Conservation (phyloP, 1,284 basidiomycete species). For the Xerocomus cyaneibrunnescens region DNA sequence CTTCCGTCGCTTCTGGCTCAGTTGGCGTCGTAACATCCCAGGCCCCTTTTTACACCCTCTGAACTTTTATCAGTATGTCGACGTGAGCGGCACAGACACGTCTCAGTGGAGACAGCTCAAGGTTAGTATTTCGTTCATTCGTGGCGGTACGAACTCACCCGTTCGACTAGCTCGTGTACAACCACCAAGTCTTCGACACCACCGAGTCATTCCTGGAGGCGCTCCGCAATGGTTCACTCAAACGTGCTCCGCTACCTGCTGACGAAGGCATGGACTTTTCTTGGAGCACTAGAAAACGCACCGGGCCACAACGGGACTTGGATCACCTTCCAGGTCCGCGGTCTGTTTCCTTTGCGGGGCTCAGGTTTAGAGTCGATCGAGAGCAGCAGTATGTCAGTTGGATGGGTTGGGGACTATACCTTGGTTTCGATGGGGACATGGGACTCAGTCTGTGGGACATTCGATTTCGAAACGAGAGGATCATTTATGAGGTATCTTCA, state of each 20-base stretch:
- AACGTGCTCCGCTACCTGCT: slow-evolving; percentile 37
- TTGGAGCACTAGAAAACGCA: slow-evolving; percentile 51
- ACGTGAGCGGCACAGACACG: slow-evolving; percentile 55
- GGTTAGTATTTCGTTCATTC: slow-evolving; percentile 28
- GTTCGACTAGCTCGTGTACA: slow-evolving; percentile 50
- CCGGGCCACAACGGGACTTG: slow-evolving; percentile 46
- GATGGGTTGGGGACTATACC: slow-evolving; percentile 64
- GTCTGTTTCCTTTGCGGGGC: slow-evolving; percentile 55
- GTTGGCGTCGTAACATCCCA: slow-evolving; percentile 48
- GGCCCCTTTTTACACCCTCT: slow-evolving; percentile 55
- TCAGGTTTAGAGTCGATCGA: slow-evolving; percentile 56
- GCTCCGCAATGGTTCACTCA: slow-evolving; percentile 53
- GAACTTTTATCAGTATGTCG: slow-evolving; percentile 58
- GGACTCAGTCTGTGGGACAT: slow-evolving; percentile 68
- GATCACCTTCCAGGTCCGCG: slow-evolving; percentile 64
- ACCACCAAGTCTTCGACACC: slow-evolving; percentile 53
- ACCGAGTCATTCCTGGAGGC: slow-evolving; percentile 51
- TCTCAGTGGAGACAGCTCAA: slow-evolving; percentile 51
- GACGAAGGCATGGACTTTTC: slow-evolving; percentile 33
- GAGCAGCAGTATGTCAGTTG: slow-evolving; percentile 57
- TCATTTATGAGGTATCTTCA: slow-evolving; percentile 57
- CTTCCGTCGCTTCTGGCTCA: slow-evolving; percentile 55
- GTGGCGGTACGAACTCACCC: not conserved
- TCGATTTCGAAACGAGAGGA: slow-evolving; percentile 56
- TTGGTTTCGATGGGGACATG: slow-evolving; percentile 67